A percentile compares a stretch with the other conserved stretches of the same genome.
Evolutionary conservation across 768 basidiomycete genomes (phyloP).

Genomic region (Candolleomyces efflorescens): DNA sequence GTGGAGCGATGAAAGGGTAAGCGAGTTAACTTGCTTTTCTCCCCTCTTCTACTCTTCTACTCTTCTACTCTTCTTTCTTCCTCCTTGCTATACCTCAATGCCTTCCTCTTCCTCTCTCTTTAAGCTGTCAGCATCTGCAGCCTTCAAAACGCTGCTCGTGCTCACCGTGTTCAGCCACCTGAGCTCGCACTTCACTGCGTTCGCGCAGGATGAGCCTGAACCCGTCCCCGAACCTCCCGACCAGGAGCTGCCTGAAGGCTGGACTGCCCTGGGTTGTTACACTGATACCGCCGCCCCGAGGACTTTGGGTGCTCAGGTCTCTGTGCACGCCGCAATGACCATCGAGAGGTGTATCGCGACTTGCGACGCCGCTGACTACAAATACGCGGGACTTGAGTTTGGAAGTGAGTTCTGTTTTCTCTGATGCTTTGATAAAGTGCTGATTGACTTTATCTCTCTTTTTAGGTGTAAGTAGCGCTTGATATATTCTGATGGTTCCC

Average conservation of each 20-base stretch:
- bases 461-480: conserved; percentile 3
- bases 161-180: too few species aligned
- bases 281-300: conserved; percentile 41
- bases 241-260: conserved; percentile 1
- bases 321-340: conserved; percentile 50
- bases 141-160: neutral
- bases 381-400: conserved; percentile 65
- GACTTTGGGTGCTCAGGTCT: conserved; percentile 44
- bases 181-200: too few species aligned
- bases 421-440: neutral
- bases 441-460: neutral
- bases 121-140: neutral
- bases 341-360: conserved; percentile 39
- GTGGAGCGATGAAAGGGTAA: neutral
- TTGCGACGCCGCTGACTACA: conserved; percentile 32
- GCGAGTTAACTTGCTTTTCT: neutral
- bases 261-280: conserved; percentile 10
- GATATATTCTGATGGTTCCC: neutral
- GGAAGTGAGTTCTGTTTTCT: conserved; percentile 29
- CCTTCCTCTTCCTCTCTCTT: neutral
- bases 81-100: neutral
- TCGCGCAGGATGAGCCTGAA: too few species aligned
- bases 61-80: neutral
- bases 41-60: neutral
- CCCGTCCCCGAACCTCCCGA: too few species aligned